Evolutionary conservation across 768 basidiomycete genomes (phyloP).

Genomic region (Glaciozyma antarctica): DNA sequence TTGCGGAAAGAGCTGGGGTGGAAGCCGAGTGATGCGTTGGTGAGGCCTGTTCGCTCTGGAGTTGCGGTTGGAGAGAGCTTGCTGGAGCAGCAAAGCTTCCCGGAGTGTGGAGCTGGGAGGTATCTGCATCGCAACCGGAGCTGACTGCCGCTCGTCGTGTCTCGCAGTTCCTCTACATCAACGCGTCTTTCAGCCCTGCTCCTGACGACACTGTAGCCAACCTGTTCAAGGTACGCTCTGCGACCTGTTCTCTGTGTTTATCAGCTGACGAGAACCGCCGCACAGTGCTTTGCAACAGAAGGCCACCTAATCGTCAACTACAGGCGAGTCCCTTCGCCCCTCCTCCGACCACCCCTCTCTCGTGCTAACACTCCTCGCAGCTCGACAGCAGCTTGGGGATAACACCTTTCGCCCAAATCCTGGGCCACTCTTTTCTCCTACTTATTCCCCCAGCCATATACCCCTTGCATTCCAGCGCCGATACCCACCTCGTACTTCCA

Average conservation of each 20-base stretch:
- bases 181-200: conserved; percentile 69
- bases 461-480: conserved; percentile 3
- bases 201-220: conserved; percentile 74
- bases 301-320: conserved; percentile 87
- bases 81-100: background rate
- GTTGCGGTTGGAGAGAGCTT: background rate
- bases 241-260: background rate
- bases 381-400: conserved; percentile 60
- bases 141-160: too few relatives aligned
- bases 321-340: conserved; percentile 47
- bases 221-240: conserved; percentile 53
- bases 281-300: conserved; percentile 74
- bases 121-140: too few relatives aligned
- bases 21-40: conserved; percentile 76
- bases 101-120: background rate
- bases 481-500: background rate
- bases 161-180: conserved; percentile 49
- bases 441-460: background rate
- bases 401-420: background rate
- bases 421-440: too few relatives aligned
- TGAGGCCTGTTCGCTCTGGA: conserved; percentile 40
- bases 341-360: background rate
- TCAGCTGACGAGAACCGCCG: background rate
- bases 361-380: conserved; percentile 37
- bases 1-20: conserved; percentile 77